Evolutionary conservation across 2,329 filamentous ascomycete species (phyloP).

Genomic region (Ophiostoma tasmaniense): DNA sequence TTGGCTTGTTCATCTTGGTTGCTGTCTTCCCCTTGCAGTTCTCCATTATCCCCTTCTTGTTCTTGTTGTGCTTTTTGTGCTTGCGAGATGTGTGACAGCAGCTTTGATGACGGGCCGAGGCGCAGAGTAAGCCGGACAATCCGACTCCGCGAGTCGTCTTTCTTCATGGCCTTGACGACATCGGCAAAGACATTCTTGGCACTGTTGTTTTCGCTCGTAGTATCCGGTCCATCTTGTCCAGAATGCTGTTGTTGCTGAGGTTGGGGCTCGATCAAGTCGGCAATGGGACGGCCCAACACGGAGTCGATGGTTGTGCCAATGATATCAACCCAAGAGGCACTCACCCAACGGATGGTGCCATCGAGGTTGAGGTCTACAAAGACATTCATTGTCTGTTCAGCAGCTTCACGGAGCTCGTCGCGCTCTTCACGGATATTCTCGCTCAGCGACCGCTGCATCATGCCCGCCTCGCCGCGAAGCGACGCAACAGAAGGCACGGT

Average conservation of each 20-base stretch:
- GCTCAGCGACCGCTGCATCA: conserved; percentile 63
- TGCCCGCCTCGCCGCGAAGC: conserved; percentile 41
- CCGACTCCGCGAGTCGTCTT: conserved; percentile 86
- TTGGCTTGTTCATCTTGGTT: neutral
- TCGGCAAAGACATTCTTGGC: conserved; percentile 75
- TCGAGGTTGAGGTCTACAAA: conserved; percentile 91
- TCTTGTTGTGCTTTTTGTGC: neutral
- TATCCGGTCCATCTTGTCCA: neutral
- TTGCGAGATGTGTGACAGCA: conserved; percentile 35
- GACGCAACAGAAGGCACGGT: conserved; percentile 35
- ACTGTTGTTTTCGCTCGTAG: conserved; percentile 44
- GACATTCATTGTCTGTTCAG: conserved; percentile 91
- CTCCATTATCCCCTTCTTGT: neutral
- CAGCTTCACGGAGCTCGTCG: conserved; percentile 88
- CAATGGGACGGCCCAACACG: conserved; percentile 68
- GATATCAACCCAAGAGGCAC: conserved; percentile 89
- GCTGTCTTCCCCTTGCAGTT: neutral
- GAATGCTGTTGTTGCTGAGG: neutral
- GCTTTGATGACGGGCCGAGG: conserved; percentile 60
- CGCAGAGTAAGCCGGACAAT: conserved; percentile 73
- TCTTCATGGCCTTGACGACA: conserved; percentile 78
- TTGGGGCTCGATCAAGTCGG: conserved; percentile 54
- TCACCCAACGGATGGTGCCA: conserved; percentile 88
- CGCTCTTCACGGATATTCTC: conserved; percentile 88
- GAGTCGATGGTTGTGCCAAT: conserved; percentile 69